Base-by-base conservation (phyloP, 2,329 filamentous ascomycete species). In the Aspergillus awamori region DNA sequence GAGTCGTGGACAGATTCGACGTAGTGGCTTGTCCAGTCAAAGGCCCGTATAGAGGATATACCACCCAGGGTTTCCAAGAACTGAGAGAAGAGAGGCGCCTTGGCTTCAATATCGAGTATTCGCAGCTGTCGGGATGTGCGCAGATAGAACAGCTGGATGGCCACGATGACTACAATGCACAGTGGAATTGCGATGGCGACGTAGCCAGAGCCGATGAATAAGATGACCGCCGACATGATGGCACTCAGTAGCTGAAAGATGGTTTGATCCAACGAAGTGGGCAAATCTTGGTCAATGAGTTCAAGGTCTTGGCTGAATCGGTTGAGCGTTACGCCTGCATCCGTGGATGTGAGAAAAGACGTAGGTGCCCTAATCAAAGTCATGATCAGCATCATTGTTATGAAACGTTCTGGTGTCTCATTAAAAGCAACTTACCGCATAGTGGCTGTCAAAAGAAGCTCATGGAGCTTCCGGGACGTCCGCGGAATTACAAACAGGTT, bases 41-140 rank as follows among this genome's bases (percentile, higher is more conserved):
- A 84, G 0, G 83, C 79, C 8, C 82, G 79, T n/a, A 86, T 79
- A 0, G 83, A 84, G 0, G 76, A 64, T 0, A 85, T 65, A 0
- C 83, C 83, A 7, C 76, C 71, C 1, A 83, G 65, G 0, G 80
- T 82, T 58, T 86, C 83, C 6, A 79, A 72, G 62, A 85, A 84
- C 41, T 84, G 80, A 1, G 82, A 79, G 65, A 81, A 83, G 0
- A 85, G 72, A 0, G 82, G 81, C 0, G 78, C 76, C 56, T 83
- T 83, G 4, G 79, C 74, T 67, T 85, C 83, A 0, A 86, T 75
- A 26, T 26, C 26, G 26, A 26, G 26, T 26, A 41, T 41, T 41
- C 38, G 38, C 38, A 41, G 38, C 38, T 41, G 38, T 41, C 38
- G 38, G 38, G 38, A 41, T 41, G 38, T 41, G 38, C 38, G 38